Conservation (phyloP, 331 rosid species). For the Pyrus hybrid region DNA sequence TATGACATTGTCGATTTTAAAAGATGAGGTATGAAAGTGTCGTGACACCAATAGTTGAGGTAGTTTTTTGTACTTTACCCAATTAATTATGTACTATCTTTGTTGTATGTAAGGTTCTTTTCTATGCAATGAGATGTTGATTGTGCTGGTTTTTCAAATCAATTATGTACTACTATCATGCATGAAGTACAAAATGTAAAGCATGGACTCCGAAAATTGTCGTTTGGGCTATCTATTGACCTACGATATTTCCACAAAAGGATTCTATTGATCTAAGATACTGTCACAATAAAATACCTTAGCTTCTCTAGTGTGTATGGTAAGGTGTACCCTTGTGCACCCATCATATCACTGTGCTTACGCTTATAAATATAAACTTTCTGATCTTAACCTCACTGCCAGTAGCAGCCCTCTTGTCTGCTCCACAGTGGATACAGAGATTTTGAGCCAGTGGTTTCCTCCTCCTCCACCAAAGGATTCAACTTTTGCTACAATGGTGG, state of each 20-base stretch:
- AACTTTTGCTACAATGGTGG: slow-evolving; percentile 4
- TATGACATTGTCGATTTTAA: too few species aligned
- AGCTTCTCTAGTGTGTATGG: neutral
- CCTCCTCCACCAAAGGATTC: neutral
- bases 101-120: too few species aligned
- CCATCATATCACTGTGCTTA: neutral
- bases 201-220: too few species aligned
- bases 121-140: neutral
- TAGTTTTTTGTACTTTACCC: too few species aligned
- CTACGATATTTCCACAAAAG: accelerated
- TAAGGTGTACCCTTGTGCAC: neutral
- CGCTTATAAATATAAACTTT: neutral
- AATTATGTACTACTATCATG: too few species aligned
- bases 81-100: too few species aligned
- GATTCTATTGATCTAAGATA: accelerated
- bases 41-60: too few species aligned
- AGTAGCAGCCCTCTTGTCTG: slow-evolving; percentile 13
- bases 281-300: too few species aligned
- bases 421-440: slow-evolving; percentile 6
- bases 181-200: too few species aligned
- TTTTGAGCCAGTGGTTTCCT: neutral
- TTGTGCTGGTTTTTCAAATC: neutral
- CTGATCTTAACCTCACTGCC: neutral
- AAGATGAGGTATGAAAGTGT: too few species aligned
- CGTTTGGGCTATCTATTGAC: too few species aligned